Evolutionary conservation across 192 early-diverging fungal genomes (phyloP).

Genomic region (Coemansia sp.): DNA sequence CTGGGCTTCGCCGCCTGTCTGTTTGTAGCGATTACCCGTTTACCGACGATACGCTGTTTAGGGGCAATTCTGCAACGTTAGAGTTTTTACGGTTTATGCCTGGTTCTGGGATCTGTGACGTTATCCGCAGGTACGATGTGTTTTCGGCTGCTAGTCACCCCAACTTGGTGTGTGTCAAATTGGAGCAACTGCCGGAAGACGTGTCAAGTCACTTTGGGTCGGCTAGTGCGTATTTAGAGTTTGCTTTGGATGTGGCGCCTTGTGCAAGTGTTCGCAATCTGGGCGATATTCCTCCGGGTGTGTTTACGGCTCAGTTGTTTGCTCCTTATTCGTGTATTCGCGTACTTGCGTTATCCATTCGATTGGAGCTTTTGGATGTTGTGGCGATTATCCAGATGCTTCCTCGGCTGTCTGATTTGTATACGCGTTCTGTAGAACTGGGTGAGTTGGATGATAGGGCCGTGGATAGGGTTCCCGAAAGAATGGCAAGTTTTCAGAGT

Average conservation of each 20-base stretch:
- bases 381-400: background rate
- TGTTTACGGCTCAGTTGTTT: background rate
- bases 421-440: background rate
- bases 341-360: background rate
- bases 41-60: slow-evolving; percentile 10
- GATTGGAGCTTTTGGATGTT: background rate
- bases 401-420: background rate
- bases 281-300: background rate
- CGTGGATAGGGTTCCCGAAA: background rate
- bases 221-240: background rate
- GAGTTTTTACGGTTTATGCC: slow-evolving; percentile 12
- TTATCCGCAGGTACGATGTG: background rate
- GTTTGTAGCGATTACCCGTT: slow-evolving; percentile 5
- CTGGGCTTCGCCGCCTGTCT: background rate
- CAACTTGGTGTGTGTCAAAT: background rate
- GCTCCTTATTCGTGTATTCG: background rate
- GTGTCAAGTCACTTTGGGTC: background rate
- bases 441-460: background rate
- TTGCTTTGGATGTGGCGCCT: background rate
- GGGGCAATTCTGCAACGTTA: background rate
- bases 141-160: background rate
- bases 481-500: background rate
- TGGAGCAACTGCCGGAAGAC: background rate
- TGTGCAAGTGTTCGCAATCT: background rate
- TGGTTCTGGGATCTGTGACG: background rate